Base-by-base conservation (phyloP, 345 rosid genomes). In the Sisymbrium altissimum region DNA sequence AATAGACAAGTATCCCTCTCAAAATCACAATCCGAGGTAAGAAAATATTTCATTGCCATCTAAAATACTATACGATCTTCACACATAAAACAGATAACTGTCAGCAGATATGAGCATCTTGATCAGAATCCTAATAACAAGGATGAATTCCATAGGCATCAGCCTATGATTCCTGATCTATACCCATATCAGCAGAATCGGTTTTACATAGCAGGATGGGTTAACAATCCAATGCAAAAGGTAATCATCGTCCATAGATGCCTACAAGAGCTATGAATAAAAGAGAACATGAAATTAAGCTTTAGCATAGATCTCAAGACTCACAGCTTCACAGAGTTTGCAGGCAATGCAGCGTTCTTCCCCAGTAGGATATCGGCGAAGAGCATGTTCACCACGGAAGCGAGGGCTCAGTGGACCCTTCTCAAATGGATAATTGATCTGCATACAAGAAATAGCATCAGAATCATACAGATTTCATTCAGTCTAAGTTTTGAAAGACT, bases 271-370 rank as follows among this genome's bases (percentile, higher is more conserved):
- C 64, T 44, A 25, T 45, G 50, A 4, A 17, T 2, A 54, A 15
- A 68, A 23, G 14, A 27, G 25, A 54, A 62, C 5, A 27, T 2
- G 44, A 23, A 5, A 25, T 11, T 19, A 50, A 67, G 62, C 21
- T 18, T 10, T 40, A 49, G 41, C 11, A 49, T 30, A 40, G 23
- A 53, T 66, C 9, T 66, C 11, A 61, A 45, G 64, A 79, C 84
- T 90, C 84, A 90, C 98, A 66, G 99, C 99, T 87, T 96, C 99
- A 72, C 98, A 96, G 44, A 96, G 98, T 85, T 92, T 92, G 81
- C 98, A 96, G 66, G 99, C 98, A 84, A 95, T 95, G 91, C 99
- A 95, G 68, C 98, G 96, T 43, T 95, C 98, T 77, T 95, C 98
- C 41, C 98, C 97, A 25, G 94, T 92, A 63, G 93, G 97, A 77